Percentiles rank a stretch among this genome's conserved stretches.
Evolutionary conservation across 2,329 filamentous ascomycete genomes (phyloP).

Genomic region (Penicillium sp.): DNA sequence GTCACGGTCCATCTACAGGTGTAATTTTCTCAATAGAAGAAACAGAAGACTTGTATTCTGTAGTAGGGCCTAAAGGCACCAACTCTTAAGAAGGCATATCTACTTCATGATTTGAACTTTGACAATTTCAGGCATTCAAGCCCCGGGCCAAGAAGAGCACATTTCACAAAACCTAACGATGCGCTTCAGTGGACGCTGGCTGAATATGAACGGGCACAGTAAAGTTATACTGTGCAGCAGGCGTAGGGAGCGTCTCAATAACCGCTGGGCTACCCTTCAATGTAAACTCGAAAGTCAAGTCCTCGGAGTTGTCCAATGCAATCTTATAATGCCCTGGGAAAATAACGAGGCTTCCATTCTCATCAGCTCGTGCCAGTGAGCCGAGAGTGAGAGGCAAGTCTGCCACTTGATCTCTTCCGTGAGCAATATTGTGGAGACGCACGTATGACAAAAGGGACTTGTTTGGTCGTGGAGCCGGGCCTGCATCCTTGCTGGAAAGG

Average conservation of each 20-base stretch:
- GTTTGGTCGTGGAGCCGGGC: conserved; percentile 14
- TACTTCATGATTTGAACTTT: conserved; percentile 1
- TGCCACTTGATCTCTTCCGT: conserved; percentile 1
- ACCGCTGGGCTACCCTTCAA: conserved; percentile 3
- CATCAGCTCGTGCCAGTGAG: conserved; percentile 18
- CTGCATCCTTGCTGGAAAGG: conserved; percentile 8
- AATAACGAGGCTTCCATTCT: conserved; percentile 15
- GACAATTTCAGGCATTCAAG: not conserved
- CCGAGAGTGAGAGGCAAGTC: conserved; percentile 13
- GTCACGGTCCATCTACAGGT: conserved; percentile 1
- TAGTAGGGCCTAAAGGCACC: not conserved
- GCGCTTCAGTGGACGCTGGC: conserved; percentile 5
- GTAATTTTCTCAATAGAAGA: not conserved
- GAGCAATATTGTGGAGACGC: conserved; percentile 7
- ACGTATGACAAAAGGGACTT: conserved; percentile 16
- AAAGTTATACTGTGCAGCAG: conserved; percentile 8
- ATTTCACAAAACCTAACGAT: not conserved
- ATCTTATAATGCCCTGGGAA: conserved; percentile 18
- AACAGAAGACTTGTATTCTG: not conserved
- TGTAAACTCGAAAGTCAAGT: conserved; percentile 4
- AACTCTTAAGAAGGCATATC: not conserved
- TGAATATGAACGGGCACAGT: conserved; percentile 12
- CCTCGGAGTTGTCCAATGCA: conserved; percentile 8
- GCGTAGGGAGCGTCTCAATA: conserved; percentile 10
- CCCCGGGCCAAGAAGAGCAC: conserved; percentile 1